Evolutionary conservation across 305 asterid genomes (phyloP).

Genomic region (Solanum hybrid): DNA sequence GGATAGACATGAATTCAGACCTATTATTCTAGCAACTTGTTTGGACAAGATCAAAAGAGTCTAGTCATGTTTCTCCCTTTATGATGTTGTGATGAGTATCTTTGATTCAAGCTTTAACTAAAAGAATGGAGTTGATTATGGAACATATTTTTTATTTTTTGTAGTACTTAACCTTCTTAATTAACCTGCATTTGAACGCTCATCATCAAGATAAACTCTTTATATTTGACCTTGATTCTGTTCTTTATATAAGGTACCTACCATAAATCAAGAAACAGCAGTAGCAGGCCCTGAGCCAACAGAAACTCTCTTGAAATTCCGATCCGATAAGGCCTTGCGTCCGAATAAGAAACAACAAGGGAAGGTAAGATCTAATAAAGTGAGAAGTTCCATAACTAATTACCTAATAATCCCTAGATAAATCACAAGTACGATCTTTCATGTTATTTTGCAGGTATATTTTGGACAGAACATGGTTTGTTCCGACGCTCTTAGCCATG

Average conservation of each 20-base stretch:
- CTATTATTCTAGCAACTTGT: neutral
- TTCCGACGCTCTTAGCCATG: constrained; percentile 20
- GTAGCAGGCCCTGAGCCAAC: constrained; percentile 32
- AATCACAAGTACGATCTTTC: neutral
- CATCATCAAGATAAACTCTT: neutral
- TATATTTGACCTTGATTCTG: neutral
- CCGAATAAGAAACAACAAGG: constrained; percentile 40
- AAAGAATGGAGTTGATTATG: neutral
- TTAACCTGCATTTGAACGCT: neutral
- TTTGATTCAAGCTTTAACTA: neutral
- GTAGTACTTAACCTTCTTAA: neutral
- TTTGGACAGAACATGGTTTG: constrained; percentile 56
- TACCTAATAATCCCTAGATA: neutral
- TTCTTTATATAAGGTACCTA: constrained; percentile 33
- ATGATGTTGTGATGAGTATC: neutral
- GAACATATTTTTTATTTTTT: neutral
- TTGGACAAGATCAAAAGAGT: neutral
- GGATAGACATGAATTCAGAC: neutral
- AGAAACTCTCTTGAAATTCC: constrained; percentile 31
- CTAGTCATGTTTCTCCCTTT: neutral
- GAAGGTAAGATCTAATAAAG: constrained; percentile 21
- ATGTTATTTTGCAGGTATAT: constrained; percentile 34
- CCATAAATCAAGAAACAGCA: constrained; percentile 61
- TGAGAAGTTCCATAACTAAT: neutral
- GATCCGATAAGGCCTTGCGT: constrained; percentile 37